Evolutionary conservation across 208 protist genomes (phyloP).

Genomic region (Leishmania aethiopica): DNA sequence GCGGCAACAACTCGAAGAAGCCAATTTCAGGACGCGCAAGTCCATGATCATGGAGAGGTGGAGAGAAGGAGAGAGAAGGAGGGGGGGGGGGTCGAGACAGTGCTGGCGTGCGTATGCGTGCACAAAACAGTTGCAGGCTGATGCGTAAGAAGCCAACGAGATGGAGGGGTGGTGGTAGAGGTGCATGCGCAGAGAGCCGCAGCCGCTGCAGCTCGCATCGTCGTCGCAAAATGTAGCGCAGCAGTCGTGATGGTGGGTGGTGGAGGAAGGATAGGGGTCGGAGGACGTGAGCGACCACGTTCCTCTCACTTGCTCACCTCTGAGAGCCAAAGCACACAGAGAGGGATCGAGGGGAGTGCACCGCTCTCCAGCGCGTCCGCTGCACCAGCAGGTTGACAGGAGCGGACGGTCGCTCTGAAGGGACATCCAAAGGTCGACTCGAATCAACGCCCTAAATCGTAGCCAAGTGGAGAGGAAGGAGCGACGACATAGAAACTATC

Average conservation of each 20-base stretch:
- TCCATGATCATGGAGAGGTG: neutral
- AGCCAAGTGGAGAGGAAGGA: neutral
- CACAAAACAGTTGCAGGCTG: neutral
- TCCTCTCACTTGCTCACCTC: neutral
- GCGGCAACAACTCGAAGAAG: neutral
- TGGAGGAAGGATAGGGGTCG: neutral
- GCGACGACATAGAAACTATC: neutral
- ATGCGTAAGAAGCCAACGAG: neutral
- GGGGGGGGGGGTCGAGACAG: neutral
- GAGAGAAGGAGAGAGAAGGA: neutral
- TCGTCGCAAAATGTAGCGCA: neutral
- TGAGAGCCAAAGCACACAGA: neutral
- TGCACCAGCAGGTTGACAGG: neutral
- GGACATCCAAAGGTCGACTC: neutral
- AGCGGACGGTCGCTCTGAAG: neutral
- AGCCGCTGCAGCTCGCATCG: neutral
- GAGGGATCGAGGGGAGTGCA: neutral
- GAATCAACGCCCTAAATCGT: neutral
- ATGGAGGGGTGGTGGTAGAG: neutral
- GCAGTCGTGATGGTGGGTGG: neutral
- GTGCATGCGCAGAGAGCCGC: neutral
- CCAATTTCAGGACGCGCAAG: neutral
- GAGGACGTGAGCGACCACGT: neutral
- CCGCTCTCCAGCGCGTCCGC: neutral
- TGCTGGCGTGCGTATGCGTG: neutral